Base-by-base conservation (phyloP, 306 rosid genomes). In the Benincasa hispida region DNA sequence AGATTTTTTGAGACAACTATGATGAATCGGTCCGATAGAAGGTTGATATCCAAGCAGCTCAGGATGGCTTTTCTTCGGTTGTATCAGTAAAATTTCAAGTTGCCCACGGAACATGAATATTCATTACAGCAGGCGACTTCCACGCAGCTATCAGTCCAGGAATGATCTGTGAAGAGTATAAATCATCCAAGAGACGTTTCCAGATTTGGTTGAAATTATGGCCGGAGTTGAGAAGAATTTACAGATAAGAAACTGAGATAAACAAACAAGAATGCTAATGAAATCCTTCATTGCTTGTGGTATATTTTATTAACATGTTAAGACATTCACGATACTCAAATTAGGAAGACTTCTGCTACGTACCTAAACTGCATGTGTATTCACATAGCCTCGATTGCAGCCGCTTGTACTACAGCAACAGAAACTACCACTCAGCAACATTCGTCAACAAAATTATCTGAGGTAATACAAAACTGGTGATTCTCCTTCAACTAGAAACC, bases 401-500 rank as follows among this genome's bases (percentile, higher is more conserved):
- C 55, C 19, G 30, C 75, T 42, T 13, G 75, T 12, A 69, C 56
- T 21, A 67, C 56, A 67, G 51, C 47, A 37, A 42, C 42, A 12
- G 75, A 24, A 41, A 69, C 75, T 66, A 34, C 51, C 50, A 66
- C 37, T 69, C 21, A 21, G 68, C 12, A 28, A 77, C 25, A 62
- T 78, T 66, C 8, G 12, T 76, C 28, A 81, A 76, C 51, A 41
- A 48, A 72, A 45, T 48, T 72, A 72, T 72, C 59, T 1, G 41
- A 47, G 57, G 25, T 72, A 72, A 48, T 48, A 18, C 22, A 48
- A 41, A 62, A 54, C n/a, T 82, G 37, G 48, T 13, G n/a, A 50
- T 76, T 81, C 79, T 78, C 83, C 58, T 66, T 85, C 83, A 94
- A 82, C 87, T 79, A n/a, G 87, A 73, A 80, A 85, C 90, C 76